phyloP scores from a whole-genome alignment of 2,329 filamentous ascomycete species.

The Scleromitrula shiraiana region DNA sequence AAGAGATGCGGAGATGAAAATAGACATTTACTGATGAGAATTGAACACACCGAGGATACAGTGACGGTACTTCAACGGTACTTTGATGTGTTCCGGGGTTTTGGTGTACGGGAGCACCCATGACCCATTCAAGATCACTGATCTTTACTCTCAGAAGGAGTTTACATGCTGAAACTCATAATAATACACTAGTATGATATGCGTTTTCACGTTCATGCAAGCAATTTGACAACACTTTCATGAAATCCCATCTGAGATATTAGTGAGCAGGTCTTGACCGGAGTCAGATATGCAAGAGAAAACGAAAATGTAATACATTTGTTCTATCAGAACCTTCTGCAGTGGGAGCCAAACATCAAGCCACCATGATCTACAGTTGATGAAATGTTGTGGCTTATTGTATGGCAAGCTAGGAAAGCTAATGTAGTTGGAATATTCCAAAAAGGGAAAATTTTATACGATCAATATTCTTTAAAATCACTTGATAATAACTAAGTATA shows the following conservation, averaged over 20 bases:
- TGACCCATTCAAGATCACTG: neutral
- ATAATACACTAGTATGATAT: neutral
- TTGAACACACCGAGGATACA: neutral
- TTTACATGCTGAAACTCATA: neutral
- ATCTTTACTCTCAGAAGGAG: neutral
- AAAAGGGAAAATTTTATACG: too few relatives aligned
- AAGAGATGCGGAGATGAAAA: neutral
- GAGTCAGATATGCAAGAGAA: neutral
- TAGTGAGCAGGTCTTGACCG: neutral
- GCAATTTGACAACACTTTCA: neutral
- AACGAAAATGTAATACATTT: neutral
- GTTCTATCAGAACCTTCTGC: neutral
- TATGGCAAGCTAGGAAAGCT: neutral
- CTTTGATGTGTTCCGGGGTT: neutral
- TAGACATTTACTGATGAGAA: neutral
- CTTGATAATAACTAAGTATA: too few relatives aligned
- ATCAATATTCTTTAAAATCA: too few relatives aligned
- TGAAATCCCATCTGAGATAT: neutral
- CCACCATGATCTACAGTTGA: neutral
- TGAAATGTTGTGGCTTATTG: neutral
- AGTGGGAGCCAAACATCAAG: neutral
- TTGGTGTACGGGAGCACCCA: neutral
- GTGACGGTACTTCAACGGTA: neutral
- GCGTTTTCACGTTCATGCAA: neutral
- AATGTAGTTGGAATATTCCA: too few relatives aligned